phyloP scores from a whole-genome alignment of 257 asterid species.

The Buddleja alternifolia region DNA sequence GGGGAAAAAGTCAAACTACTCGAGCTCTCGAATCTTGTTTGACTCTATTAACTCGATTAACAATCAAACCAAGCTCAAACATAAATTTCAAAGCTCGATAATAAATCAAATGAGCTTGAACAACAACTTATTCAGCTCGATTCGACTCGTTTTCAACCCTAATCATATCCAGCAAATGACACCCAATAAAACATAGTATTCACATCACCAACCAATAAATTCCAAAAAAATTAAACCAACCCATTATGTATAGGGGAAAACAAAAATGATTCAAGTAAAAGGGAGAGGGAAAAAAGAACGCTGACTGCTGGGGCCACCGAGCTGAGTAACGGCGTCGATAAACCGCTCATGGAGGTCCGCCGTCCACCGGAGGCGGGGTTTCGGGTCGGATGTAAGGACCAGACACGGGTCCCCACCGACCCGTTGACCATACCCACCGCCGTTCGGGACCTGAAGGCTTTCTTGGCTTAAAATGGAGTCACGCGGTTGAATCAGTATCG shows the following conservation, averaged over 20 bases:
- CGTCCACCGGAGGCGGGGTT: slow-evolving; percentile 61
- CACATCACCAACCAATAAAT: not conserved
- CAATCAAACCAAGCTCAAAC: no score
- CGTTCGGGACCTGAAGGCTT: slow-evolving; percentile 22
- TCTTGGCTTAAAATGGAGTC: slow-evolving; percentile 19
- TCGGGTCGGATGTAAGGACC: slow-evolving; percentile 53
- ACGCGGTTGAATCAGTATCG: slow-evolving; percentile 36
- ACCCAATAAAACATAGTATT: not conserved
- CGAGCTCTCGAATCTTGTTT: no score
- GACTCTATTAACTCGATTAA: no score
- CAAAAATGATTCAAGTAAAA: not conserved
- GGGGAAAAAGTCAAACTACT: no score
- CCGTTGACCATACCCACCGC: slow-evolving; percentile 21
- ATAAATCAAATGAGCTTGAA: no score
- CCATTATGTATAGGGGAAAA: no score
- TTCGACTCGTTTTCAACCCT: no score
- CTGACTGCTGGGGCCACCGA: slow-evolving; percentile 56
- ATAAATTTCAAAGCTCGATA: no score
- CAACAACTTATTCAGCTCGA: no score
- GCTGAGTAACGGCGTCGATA: slow-evolving; percentile 58
- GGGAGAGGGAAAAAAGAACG: not conserved
- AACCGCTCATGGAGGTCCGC: slow-evolving; percentile 59
- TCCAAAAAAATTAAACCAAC: not conserved
- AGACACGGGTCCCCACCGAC: slow-evolving; percentile 44
- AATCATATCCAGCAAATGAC: not conserved